Base-by-base conservation (phyloP, 192 early-diverging fungal species). In the Mortierella antarctica region DNA sequence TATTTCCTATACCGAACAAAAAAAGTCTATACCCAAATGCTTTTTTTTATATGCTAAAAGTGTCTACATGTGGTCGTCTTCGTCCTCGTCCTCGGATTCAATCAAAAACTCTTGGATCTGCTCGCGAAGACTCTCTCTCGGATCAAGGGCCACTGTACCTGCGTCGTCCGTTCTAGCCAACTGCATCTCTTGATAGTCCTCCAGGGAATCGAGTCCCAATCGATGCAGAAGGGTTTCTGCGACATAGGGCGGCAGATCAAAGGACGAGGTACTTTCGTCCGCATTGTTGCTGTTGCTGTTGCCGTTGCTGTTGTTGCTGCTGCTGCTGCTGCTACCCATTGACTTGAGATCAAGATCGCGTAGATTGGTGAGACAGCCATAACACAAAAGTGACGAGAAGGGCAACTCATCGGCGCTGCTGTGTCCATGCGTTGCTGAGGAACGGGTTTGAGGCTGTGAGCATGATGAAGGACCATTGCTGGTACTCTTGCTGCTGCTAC, bases 81-180 rank as follows among this genome's bases (percentile, higher is more conserved):
- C 53, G 31, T 85, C 74, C 31, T 85, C 74, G n/a, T 89, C 86
- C 18, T 87, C 74, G 67, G 89, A 86, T n/a, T 58, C 70, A 53
- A 93, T 83, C 55, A 93, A 72, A 72, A 90, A 93, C 41, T 89
- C 86, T 70, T 92, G 83, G 47, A 93, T 89, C 57, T 89, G 90
- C 31, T 77, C 83, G 57, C 85, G 87, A 15, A 93, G 69, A 31
- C 74, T 75, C 47, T 90, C 84, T 13, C 81, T 79, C 54, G 71
- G 74, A 53, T 76, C 83, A 31, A 31, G 31, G 31, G 31, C 31
- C 31, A 60, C 48, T 3, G 47, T n/a, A 2, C 51, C n/a, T 4
- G 42, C 21, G 2, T 31, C 23, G 7, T 47, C 8, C 4, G 17
- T 15, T 4, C 14, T 3, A 4, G 57, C 48, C 14, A 13, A 46